Evolutionary conservation across 176 grass and related monocot genomes (phyloP), one percentile per base, ranked within the genome.

Genomic region (Oryza glaberrima): DNA sequence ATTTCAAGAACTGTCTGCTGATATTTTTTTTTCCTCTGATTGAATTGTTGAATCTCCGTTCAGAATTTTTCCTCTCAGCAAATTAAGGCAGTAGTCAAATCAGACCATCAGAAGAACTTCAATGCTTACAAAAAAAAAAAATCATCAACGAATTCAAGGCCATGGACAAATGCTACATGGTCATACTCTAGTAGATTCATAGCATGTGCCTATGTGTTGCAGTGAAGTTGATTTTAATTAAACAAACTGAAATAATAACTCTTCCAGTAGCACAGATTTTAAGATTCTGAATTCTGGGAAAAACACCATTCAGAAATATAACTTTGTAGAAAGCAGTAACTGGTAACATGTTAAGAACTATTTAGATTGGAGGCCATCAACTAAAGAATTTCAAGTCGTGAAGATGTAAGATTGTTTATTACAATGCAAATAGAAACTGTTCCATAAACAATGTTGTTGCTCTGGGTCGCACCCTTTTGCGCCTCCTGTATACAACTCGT

Each of bases 1-100:
- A 96, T 96, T 78, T 96, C 91, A 52, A 99, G 91, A 81, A 99
- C 94, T 2, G 96, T 94, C 75, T 91, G 96, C 77, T 91, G 83
- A 17, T 94, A 90, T 9, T 36, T 36, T 36, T 36, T 36, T 99
- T 44, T 91, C 96, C 83, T 88, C 91, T 36, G 90, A 94, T 81
- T 99, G 91, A 75, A 92, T 89, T 83, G 79, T 67, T 77, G 88
- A 89, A 75, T 91, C 93, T 88, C 96, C 93, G 67, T 88, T 56
- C 64, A 99, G 88, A 51, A 96, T 89, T 81, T 94, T 99, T 44
- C 96, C 93, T 76, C 93, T 93, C 96, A 96, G 79, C 22, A 78
- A 49, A 61, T 60, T 72, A 65, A 23, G 23, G 41, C 76, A 41
- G 6, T 2, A 52, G 1, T 72, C 35, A 41, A 78, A 84, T 77